Evolutionary conservation across 148 eudicot genomes (phyloP).

Genomic region (Camellia granthamiana): DNA sequence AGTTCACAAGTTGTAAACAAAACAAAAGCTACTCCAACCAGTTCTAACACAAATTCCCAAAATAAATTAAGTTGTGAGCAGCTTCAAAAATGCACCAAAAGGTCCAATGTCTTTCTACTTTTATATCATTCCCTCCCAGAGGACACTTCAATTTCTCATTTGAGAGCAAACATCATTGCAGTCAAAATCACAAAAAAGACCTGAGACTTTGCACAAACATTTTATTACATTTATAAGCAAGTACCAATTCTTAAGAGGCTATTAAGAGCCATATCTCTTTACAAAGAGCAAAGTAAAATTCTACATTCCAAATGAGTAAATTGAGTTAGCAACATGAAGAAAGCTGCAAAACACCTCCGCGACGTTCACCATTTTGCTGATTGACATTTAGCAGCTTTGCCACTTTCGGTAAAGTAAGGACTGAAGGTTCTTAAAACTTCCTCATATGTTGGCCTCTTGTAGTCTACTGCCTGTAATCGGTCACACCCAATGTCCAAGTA

Average conservation of each 20-base stretch:
- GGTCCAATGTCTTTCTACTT: too few relatives aligned
- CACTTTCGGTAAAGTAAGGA: slow-evolving; percentile 42
- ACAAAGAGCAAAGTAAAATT: slow-evolving; percentile 25
- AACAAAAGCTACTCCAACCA: too few relatives aligned
- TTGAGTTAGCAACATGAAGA: slow-evolving; percentile 1
- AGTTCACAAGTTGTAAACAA: too few relatives aligned
- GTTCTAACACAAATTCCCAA: too few relatives aligned
- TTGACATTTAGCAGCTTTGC: slow-evolving; percentile 61
- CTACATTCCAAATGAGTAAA: slow-evolving; percentile 11
- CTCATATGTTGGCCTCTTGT: slow-evolving; percentile 94
- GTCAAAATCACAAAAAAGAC: neutral
- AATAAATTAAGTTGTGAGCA: too few relatives aligned
- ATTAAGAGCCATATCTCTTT: slow-evolving; percentile 25
- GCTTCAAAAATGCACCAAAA: too few relatives aligned
- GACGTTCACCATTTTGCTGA: slow-evolving; percentile 84
- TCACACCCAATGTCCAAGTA: neutral
- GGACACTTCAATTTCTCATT: too few relatives aligned
- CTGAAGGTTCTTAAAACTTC: slow-evolving; percentile 70
- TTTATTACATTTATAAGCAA: slow-evolving; percentile 2
- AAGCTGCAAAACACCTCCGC: slow-evolving; percentile 8
- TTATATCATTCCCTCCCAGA: too few relatives aligned
- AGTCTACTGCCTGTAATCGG: slow-evolving; percentile 76
- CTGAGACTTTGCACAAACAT: slow-evolving; percentile 1
- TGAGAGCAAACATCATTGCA: too few relatives aligned
- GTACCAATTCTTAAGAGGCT: slow-evolving; percentile 8